Conservation (phyloP, 2,329 filamentous ascomycete genomes). For the Endothia cerciana region DNA sequence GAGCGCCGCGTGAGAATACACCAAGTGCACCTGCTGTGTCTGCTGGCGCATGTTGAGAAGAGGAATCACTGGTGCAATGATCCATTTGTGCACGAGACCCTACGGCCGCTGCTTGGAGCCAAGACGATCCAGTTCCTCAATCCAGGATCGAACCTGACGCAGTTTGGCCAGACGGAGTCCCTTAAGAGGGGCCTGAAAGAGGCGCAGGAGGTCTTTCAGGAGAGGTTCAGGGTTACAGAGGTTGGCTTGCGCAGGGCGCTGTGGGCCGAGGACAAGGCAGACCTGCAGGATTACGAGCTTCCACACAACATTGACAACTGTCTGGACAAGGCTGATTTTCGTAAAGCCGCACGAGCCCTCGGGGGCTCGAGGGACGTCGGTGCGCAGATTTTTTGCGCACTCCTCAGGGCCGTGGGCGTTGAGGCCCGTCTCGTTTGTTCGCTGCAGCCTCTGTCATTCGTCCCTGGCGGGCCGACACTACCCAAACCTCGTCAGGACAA, state of each 20-base stretch:
- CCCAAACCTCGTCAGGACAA: constrained; percentile 44
- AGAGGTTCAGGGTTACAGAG: constrained; percentile 71
- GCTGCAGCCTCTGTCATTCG: constrained; percentile 78
- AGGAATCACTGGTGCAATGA: constrained; percentile 93
- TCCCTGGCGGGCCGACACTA: constrained; percentile 54
- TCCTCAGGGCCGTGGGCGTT: constrained; percentile 82
- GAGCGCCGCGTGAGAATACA: constrained; percentile 73
- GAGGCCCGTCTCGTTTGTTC: constrained; percentile 87
- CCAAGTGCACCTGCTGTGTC: constrained; percentile 81
- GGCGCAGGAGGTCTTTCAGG: constrained; percentile 67
- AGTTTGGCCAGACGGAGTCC: constrained; percentile 76
- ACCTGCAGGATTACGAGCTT: constrained; percentile 62
- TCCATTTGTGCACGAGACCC: constrained; percentile 63
- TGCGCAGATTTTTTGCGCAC: constrained; percentile 85
- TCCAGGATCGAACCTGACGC: constrained; percentile 67
- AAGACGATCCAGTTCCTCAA: constrained; percentile 71
- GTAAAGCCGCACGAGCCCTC: constrained; percentile 67
- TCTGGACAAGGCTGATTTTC: constrained; percentile 74
- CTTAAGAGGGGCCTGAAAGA: constrained; percentile 80
- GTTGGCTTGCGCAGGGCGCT: constrained; percentile 70
- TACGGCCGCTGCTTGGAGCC: constrained; percentile 67
- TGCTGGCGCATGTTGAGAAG: constrained; percentile 75
- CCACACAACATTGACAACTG: constrained; percentile 69
- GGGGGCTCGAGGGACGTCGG: constrained; percentile 87
- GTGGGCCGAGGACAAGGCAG: constrained; percentile 73